Evolutionary conservation across 1,139 yeast genomes (phyloP), one percentile per base, ranked within the genome.

Genomic region (Hanseniaspora sp.): DNA sequence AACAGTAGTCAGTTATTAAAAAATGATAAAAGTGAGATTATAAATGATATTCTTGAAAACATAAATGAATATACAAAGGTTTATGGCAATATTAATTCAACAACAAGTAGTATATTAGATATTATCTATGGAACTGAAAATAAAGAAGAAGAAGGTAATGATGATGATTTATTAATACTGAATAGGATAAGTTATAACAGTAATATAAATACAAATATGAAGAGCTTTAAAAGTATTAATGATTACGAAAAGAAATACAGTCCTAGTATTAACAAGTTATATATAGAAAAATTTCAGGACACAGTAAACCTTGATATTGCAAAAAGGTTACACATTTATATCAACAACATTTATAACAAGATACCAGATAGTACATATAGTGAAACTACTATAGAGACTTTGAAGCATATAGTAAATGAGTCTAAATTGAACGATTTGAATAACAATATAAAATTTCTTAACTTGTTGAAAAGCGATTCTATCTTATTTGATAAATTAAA

Each of bases 401-500:
- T 48, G 6, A 35, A 15, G 7, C 30, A 35, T 1, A 23, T 48
- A 17, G 11, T 48, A 5, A 30, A 15, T 3, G 31, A 34, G 9
- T 35, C 34, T 4, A 37, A 42, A 3, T 31, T 48, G 2, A n/a
- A 29, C 2, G 34, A 37, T 9, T 17, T 48, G 5, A 35, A 48
- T 34, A 23, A 17, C 15, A 42, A 48, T 28, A 40, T 40, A 6
- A 35, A 42, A 6, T 18, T 48, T 7, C 12, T 42, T 6, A 15
- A 13, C 17, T 8, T 42, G 1, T 13, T 48, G 5, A 48, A 48
- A 35, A n/a, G 17, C 6, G 47, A 48, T 34, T 9, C 9, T 5
- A 23, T 35, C 3, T 23, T 48, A n/a, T 48, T 48, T 41, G 37
- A 34, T 35, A 33, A 31, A 35, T 5, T 48, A n/a, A 48, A 48